Conservation (phyloP, 83 land plant genomes). For the Picea abies region DNA sequence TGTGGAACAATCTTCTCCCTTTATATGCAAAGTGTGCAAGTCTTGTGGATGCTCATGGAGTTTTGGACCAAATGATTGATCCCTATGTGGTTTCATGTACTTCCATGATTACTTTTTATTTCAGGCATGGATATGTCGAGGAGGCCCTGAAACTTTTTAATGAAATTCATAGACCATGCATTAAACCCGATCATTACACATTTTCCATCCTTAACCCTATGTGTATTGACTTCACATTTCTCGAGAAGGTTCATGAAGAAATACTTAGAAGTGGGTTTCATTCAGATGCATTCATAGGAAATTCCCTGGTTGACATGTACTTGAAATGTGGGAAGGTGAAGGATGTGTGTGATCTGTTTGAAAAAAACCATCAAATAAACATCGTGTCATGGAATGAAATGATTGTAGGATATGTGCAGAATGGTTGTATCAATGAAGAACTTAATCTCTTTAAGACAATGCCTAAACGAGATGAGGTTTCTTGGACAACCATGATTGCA, state of each 20-base stretch:
- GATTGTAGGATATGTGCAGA: slow-evolving; percentile 39
- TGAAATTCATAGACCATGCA: slow-evolving; percentile 18
- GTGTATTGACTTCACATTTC: slow-evolving; percentile 20
- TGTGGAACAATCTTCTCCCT: neutral
- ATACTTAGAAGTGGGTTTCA: slow-evolving; percentile 22
- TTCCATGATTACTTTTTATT: neutral
- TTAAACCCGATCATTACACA: slow-evolving; percentile 25
- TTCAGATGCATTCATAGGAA: slow-evolving; percentile 14
- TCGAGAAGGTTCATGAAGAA: slow-evolving; percentile 22
- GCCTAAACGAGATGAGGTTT: slow-evolving; percentile 25
- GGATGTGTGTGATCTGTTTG: neutral
- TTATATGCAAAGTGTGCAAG: neutral
- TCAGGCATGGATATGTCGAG: neutral
- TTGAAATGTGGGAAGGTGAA: neutral
- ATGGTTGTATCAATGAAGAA: slow-evolving; percentile 28
- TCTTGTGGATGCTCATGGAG: neutral
- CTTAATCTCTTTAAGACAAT: slow-evolving; percentile 29
- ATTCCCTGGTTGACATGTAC: neutral
- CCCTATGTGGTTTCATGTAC: neutral
- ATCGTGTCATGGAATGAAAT: slow-evolving; percentile 20
- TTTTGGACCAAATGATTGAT: neutral
- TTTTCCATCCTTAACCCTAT: slow-evolving; percentile 26
- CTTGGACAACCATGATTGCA: slow-evolving; percentile 37
- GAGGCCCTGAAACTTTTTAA: slow-evolving; percentile 26
- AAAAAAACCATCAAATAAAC: neutral